A percentile compares a stretch with the other conserved stretches of the same genome.
Conservation (phyloP, 805 yeast genomes). For the Myxozyma neglecta region DNA sequence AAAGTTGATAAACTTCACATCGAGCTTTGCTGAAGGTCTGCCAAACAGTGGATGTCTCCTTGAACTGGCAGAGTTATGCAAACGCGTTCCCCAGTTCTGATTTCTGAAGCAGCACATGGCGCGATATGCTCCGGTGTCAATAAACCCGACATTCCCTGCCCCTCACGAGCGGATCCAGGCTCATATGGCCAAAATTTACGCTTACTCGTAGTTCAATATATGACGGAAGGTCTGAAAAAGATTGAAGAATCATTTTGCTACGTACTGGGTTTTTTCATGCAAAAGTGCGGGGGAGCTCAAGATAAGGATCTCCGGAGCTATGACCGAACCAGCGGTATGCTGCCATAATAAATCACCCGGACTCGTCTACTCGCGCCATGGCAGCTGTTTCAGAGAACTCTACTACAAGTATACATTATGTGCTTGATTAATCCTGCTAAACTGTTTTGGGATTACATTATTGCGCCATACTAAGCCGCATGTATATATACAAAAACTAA, state of each 20-base stretch:
- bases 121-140: slow-evolving; percentile 34
- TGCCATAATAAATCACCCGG: not conserved
- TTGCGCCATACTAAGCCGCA: not conserved
- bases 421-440: not conserved
- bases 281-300: slow-evolving; percentile 6
- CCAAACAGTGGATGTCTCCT: slow-evolving; percentile 28
- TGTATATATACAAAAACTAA: not conserved
- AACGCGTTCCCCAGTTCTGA: slow-evolving; percentile 31
- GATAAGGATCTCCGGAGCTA: not conserved
- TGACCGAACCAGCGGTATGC: not conserved
- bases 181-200: slow-evolving; percentile 35
- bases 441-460: not conserved
- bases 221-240: slow-evolving; percentile 28
- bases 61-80: slow-evolving; percentile 30
- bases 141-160: slow-evolving; percentile 33
- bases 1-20: slow-evolving; percentile 1
- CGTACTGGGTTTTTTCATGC: too few relatives aligned
- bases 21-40: slow-evolving; percentile 15
- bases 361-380: too few relatives aligned
- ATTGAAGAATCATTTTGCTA: slow-evolving; percentile 1
- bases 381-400: too few relatives aligned
- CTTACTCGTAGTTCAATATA: slow-evolving; percentile 32
- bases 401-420: too few relatives aligned
- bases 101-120: slow-evolving; percentile 26
- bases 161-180: slow-evolving; percentile 35